phyloP scores from a whole-genome alignment of 2,329 filamentous ascomycete genomes.

The Xylariaceae sp. region DNA sequence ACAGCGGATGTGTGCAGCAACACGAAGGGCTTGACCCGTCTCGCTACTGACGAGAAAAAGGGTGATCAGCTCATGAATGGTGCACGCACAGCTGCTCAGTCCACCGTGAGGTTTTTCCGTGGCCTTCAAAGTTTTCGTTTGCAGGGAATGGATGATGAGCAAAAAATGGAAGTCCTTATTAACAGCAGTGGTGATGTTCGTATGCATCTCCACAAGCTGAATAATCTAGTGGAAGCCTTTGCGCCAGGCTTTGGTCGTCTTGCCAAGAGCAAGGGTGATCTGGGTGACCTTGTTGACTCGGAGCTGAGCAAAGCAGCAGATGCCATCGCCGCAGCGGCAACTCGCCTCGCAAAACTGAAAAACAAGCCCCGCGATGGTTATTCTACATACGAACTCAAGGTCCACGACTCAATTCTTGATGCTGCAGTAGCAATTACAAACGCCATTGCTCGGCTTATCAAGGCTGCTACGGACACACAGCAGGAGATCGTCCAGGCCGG shows the following conservation, averaged over 20 bases:
- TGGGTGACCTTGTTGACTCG: constrained; percentile 89
- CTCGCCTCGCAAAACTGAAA: constrained; percentile 85
- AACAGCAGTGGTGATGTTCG: constrained; percentile 97
- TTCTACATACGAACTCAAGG: constrained; percentile 93
- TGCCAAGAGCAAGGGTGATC: constrained; percentile 74
- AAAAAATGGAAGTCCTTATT: constrained; percentile 96
- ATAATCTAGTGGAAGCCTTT: constrained; percentile 89
- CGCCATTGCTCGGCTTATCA: constrained; percentile 92
- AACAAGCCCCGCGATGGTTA: constrained; percentile 97
- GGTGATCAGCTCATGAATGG: constrained; percentile 81
- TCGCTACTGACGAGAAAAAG: constrained; percentile 95
- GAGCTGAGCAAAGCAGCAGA: constrained; percentile 93
- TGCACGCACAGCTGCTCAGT: constrained; percentile 80
- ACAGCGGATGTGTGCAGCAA: constrained; percentile 94
- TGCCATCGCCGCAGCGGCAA: constrained; percentile 89
- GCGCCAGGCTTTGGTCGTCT: constrained; percentile 86
- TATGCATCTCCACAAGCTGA: constrained; percentile 88
- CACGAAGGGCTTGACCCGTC: constrained; percentile 89
- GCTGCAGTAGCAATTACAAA: constrained; percentile 91
- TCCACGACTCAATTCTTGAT: constrained; percentile 93
- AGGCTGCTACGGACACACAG: constrained; percentile 89
- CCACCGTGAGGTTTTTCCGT: constrained; percentile 93
- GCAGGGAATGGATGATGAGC: constrained; percentile 84
- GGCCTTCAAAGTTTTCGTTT: constrained; percentile 91
- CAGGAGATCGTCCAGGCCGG: constrained; percentile 96